Conservation (phyloP, 768 basidiomycete species). For the Pholiota molesta region DNA sequence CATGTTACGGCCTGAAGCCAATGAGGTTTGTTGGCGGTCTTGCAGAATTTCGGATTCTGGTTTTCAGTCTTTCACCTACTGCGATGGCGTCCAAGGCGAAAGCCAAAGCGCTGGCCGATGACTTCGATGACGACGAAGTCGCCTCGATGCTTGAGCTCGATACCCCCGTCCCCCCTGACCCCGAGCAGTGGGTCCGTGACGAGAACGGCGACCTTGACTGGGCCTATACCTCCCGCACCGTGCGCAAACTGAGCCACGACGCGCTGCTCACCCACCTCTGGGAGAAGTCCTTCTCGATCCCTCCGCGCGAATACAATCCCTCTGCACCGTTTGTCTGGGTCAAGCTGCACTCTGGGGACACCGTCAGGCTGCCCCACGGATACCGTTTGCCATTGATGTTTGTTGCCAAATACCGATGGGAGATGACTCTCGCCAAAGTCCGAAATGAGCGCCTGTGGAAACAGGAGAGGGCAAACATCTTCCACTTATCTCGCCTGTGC, state of each 20-base stretch:
- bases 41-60: constrained; percentile 15
- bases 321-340: constrained; percentile 23
- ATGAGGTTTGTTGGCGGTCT: constrained; percentile 11
- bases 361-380: constrained; percentile 34
- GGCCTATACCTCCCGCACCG: constrained; percentile 20
- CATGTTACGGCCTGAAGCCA: constrained; percentile 3
- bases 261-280: constrained; percentile 21
- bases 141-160: constrained; percentile 10
- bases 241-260: constrained; percentile 19
- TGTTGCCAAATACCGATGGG: constrained; percentile 46
- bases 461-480: constrained; percentile 38
- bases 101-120: constrained; percentile 11
- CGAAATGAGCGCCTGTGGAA: constrained; percentile 33
- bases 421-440: constrained; percentile 31
- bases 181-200: constrained; percentile 17
- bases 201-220: constrained; percentile 24
- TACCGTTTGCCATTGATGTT: constrained; percentile 49
- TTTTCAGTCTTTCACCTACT: constrained; percentile 3
- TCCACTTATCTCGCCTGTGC: constrained; percentile 44
- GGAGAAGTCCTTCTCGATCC: constrained; percentile 23
- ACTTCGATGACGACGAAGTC: constrained; percentile 17
- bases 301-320: constrained; percentile 20
- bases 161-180: constrained; percentile 9
- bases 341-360: constrained; percentile 18
- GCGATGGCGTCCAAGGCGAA: constrained; percentile 16